Conservation (phyloP, 345 rosid species). For the Populus simonii region DNA sequence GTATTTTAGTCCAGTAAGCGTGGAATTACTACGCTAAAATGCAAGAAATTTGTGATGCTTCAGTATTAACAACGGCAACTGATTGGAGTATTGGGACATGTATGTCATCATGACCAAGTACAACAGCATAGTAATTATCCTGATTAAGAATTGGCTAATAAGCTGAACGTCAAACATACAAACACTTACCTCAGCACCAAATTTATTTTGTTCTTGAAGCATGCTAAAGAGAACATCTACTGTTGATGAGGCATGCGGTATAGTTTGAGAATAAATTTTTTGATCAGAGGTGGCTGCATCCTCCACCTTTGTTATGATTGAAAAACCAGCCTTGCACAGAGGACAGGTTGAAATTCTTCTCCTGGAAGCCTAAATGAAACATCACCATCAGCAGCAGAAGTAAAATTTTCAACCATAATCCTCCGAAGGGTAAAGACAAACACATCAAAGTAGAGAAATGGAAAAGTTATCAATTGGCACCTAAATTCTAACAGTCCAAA, state of each 20-base stretch:
- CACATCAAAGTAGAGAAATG: not conserved
- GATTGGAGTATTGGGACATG: no score
- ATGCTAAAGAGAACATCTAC: conserved; percentile 39
- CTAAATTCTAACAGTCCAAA: not conserved
- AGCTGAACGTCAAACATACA: not conserved
- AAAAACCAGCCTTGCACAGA: conserved; percentile 70
- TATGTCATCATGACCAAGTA: not conserved
- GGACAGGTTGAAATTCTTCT: conserved; percentile 75
- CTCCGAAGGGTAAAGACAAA: not conserved
- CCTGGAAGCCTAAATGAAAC: conserved; percentile 44
- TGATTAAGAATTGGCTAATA: not conserved
- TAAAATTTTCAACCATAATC: not conserved
- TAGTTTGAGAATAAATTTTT: conserved; percentile 85
- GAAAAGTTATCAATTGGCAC: not conserved
- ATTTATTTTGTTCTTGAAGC: conserved; percentile 37
- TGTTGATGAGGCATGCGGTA: conserved; percentile 51
- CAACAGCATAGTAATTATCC: not conserved
- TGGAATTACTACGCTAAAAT: no score
- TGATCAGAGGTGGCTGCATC: conserved; percentile 77
- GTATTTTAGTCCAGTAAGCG: no score
- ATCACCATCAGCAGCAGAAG: conserved; percentile 6
- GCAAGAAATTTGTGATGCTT: no score
- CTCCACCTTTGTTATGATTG: conserved; percentile 67
- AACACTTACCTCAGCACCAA: conserved; percentile 47
- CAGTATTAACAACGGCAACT: no score